Percentiles rank a stretch among this genome's conserved stretches.
phyloP scores from a whole-genome alignment of 352 stramenopile genomes.

The Phytophthora hybrid region DNA sequence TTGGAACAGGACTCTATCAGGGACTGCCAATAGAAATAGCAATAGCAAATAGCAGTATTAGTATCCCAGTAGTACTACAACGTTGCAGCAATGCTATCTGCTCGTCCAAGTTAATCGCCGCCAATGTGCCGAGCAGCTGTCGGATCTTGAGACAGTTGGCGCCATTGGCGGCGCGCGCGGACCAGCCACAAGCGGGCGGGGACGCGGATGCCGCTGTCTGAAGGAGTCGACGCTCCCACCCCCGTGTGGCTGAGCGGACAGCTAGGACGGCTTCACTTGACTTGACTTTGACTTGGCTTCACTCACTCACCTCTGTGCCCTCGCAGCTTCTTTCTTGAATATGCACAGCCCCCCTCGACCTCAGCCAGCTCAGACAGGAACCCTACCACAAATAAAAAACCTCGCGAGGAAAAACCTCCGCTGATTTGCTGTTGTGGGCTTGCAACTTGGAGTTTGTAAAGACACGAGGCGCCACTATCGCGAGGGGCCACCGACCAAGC shows the following conservation, averaged over 20 bases:
- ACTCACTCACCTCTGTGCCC: conserved; percentile 35
- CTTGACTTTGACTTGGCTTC: background rate
- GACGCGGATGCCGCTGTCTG: background rate
- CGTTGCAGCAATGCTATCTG: background rate
- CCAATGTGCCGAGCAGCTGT: conserved; percentile 1
- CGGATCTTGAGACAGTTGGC: conserved; percentile 7
- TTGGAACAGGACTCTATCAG: background rate
- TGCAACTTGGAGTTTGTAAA: conserved; percentile 14
- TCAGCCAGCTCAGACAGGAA: conserved; percentile 10
- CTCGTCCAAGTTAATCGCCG: background rate
- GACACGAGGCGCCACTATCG: conserved; percentile 8
- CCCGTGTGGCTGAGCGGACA: background rate
- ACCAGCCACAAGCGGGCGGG: background rate
- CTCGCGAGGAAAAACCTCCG: conserved; percentile 32
- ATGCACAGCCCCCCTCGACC: conserved; percentile 34
- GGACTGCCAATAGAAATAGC: conserved; percentile 12
- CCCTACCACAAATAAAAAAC: conserved; percentile 29
- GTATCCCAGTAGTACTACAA: background rate
- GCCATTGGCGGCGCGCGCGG: background rate
- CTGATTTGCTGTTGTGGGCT: conserved; percentile 37
- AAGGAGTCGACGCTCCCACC: no score
- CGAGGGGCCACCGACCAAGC: background rate
- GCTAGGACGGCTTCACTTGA: background rate
- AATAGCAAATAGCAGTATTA: conserved; percentile 3
- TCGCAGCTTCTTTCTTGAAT: conserved; percentile 41